Conservation (phyloP, 2,329 filamentous ascomycete species). For the Arachnomyces sp. region DNA sequence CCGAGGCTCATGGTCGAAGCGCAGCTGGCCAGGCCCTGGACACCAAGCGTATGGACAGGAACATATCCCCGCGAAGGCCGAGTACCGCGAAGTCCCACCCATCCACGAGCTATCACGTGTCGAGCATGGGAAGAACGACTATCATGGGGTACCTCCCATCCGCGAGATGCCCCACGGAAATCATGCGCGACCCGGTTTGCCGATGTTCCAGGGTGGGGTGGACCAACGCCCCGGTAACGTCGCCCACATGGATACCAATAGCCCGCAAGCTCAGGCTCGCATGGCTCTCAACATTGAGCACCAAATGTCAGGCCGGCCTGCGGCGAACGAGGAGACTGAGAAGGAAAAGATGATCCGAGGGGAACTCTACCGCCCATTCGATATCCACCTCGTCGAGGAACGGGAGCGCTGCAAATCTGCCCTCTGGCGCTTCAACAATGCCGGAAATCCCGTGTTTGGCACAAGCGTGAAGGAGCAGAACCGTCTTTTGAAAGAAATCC, state of each 20-base stretch:
- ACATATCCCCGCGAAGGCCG: conserved; percentile 25
- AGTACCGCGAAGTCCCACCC: conserved; percentile 32
- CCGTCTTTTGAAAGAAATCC: conserved; percentile 30
- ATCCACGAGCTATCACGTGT: conserved; percentile 33
- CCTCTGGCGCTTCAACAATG: conserved; percentile 79
- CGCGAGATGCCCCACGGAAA: conserved; percentile 30
- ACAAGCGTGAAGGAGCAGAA: conserved; percentile 48
- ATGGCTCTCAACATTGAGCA: conserved; percentile 30
- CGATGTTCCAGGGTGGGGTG: conserved; percentile 28
- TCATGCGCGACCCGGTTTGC: conserved; percentile 28
- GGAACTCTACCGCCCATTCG: conserved; percentile 69
- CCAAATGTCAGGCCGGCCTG: conserved; percentile 31
- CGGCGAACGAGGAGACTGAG: conserved; percentile 48
- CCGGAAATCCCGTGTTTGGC: conserved; percentile 63
- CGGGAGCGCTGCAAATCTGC: conserved; percentile 76
- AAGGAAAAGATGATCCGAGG: conserved; percentile 86
- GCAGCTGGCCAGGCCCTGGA: conserved; percentile 27
- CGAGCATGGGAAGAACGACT: conserved; percentile 29
- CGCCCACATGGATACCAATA: conserved; percentile 29
- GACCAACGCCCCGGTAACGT: conserved; percentile 30
- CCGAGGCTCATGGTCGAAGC: conserved; percentile 34
- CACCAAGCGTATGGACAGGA: conserved; percentile 32
- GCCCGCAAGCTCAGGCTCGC: conserved; percentile 35
- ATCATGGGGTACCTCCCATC: conserved; percentile 33
- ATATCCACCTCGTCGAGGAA: conserved; percentile 69